Base-by-base conservation (phyloP, 306 rosid species). In the Pueraria montana region DNA sequence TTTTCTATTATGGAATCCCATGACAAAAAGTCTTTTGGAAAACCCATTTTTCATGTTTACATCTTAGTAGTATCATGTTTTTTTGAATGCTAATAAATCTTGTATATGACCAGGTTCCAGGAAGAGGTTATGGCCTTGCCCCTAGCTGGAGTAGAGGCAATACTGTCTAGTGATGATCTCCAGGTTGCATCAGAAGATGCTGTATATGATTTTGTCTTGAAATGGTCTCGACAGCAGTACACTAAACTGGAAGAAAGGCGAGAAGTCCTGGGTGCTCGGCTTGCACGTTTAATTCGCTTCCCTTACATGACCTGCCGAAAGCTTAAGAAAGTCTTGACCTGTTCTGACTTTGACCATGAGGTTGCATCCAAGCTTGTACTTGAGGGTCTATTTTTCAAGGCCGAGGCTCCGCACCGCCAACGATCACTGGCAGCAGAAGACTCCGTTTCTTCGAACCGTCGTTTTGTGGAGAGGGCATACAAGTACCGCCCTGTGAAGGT, bases 131-230 rank as follows among this genome's bases (percentile, higher is more conserved):
- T 96, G 97, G 89, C 77, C 75, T 91, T 96, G 84, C 99, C 98
- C 66, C 83, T 96, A 13, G 92, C 97, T 76, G 99, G 99, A 85
- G 76, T 96, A 26, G 99, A 94, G 84, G 99, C 98, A 14, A 88
- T 96, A 79, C 71, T 96, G 76, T 84, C 93, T 32, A 96, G 99
- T 76, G 99, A 96, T 59, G 95, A 88, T 82, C 97, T 96, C 73
- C 99, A 96, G 87, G 91, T 96, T 83, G 95, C 99, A 64, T 96
- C 99, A 32, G 99, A 96, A 89, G 99, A 96, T 89, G 97, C 94
- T 67, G 97, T 94, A 2, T 96, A 94, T 77, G 99, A 96, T 75
- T 94, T 96, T 80, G 90, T 94, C 71, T 86, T 96, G 91, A 96
- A 88, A 85, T 96, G 99, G 99, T 90, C 94, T 18, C 88, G 93